Evolutionary conservation across 306 rosid genomes (phyloP).

Genomic region (Heteromeles arbutifolia): DNA sequence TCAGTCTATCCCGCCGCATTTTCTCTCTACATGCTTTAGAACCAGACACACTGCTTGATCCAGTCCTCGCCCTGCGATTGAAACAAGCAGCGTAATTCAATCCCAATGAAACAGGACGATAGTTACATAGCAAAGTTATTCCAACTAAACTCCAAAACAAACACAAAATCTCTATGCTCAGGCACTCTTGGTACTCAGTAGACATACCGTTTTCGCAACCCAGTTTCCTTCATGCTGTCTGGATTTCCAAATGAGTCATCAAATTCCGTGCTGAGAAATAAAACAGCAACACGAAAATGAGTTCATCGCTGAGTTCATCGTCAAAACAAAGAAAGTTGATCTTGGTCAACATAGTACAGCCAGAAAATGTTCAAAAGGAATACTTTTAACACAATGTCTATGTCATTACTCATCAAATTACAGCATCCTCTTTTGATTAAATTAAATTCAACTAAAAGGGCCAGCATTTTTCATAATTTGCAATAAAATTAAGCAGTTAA

Average conservation of each 20-base stretch:
- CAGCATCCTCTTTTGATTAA: background rate
- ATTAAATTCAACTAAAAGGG: background rate
- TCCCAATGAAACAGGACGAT: background rate
- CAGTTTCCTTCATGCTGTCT: constrained; percentile 40
- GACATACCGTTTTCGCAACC: constrained; percentile 59
- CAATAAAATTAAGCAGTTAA: background rate
- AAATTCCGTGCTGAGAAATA: constrained; percentile 42
- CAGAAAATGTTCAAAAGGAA: background rate
- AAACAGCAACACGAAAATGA: constrained; percentile 11
- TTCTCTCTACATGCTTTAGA: constrained; percentile 91
- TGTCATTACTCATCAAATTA: background rate
- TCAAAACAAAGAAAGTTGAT: background rate
- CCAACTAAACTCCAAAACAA: no score
- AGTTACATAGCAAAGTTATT: no score
- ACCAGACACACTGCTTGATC: constrained; percentile 44
- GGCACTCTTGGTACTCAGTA: background rate
- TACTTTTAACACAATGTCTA: background rate
- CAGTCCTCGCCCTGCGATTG: constrained; percentile 47
- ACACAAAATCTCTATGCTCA: no score
- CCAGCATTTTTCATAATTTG: background rate
- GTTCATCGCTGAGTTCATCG: background rate
- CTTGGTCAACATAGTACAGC: background rate
- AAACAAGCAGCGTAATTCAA: background rate
- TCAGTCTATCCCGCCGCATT: constrained; percentile 75
- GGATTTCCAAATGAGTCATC: constrained; percentile 33